Conservation (phyloP, 768 basidiomycete species). For the Trametes cubensis region DNA sequence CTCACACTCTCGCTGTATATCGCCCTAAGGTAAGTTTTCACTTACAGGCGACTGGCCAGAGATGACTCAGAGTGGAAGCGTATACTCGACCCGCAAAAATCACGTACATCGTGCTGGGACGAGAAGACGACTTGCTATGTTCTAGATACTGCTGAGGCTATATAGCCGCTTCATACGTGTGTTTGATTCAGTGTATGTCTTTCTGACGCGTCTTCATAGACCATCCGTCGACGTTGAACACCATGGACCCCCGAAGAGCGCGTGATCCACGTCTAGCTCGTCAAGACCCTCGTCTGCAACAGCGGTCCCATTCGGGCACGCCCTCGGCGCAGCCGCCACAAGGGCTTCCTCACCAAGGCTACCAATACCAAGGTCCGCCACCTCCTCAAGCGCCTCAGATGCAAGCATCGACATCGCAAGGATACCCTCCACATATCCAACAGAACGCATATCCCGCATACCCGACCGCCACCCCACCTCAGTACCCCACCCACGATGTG, state of each 20-base stretch:
- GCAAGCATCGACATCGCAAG: constrained; percentile 22
- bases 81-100: constrained; percentile 58
- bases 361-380: constrained; percentile 12
- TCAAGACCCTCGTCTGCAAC: constrained; percentile 63
- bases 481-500: constrained; percentile 27
- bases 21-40: too few relatives aligned
- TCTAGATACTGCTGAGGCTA: constrained; percentile 92
- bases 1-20: too few relatives aligned
- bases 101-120: constrained; percentile 50
- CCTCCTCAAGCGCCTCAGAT: constrained; percentile 12
- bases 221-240: background rate
- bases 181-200: background rate
- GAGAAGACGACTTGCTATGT: constrained; percentile 76
- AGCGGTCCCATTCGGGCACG: constrained; percentile 43
- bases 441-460: constrained; percentile 24
- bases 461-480: constrained; percentile 30
- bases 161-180: constrained; percentile 7
- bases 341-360: constrained; percentile 9
- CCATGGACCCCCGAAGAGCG: constrained; percentile 79
- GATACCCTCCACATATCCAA: constrained; percentile 16
- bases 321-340: constrained; percentile 35
- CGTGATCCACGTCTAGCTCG: constrained; percentile 82
- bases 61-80: constrained; percentile 98
- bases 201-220: constrained; percentile 6
- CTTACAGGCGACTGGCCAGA: background rate